These are phyloP conservation scores for Phytophthora litchii DNA, from an alignment of 352 stramenopile species.

Conservation along the genomic window DNA sequence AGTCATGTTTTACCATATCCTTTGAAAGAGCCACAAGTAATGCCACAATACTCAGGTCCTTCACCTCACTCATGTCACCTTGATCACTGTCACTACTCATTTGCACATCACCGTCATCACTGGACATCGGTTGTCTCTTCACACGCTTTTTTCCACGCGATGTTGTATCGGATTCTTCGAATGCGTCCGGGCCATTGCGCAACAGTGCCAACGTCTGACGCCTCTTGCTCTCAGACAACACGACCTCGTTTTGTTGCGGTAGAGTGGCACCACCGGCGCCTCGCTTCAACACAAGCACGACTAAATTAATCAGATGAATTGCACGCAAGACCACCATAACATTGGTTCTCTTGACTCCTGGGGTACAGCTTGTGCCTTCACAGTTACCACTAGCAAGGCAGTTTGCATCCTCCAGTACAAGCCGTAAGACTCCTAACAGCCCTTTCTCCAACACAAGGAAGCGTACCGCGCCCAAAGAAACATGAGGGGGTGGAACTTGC, in stretches of 20 bases:
- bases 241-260: conserved; percentile 31
- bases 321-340: conserved; percentile 70
- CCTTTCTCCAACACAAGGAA: conserved; percentile 69
- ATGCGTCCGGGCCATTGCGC: conserved; percentile 62
- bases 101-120: conserved; percentile 62
- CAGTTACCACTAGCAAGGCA: conserved; percentile 19
- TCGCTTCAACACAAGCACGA: conserved; percentile 64
- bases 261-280: conserved; percentile 17
- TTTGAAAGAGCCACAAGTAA: conserved; percentile 65
- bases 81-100: conserved; percentile 82
- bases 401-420: conserved; percentile 68
- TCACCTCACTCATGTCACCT: conserved; percentile 54
- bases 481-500: conserved; percentile 58
- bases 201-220: conserved; percentile 52
- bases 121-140: conserved; percentile 55
- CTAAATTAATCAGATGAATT: conserved; percentile 73
- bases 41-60: conserved; percentile 67
- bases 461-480: conserved; percentile 56
- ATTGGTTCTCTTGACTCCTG: conserved; percentile 56
- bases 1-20: conserved; percentile 78
- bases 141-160: conserved; percentile 70
- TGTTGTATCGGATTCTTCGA: conserved; percentile 59
- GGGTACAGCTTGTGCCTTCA: conserved; percentile 19
- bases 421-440: conserved; percentile 64
- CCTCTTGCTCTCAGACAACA: conserved; percentile 53